Percentiles rank a stretch among this genome's conserved stretches.
phyloP scores from a whole-genome alignment of 2,329 filamentous ascomycete genomes.

The Davidsoniella eucalypti region DNA sequence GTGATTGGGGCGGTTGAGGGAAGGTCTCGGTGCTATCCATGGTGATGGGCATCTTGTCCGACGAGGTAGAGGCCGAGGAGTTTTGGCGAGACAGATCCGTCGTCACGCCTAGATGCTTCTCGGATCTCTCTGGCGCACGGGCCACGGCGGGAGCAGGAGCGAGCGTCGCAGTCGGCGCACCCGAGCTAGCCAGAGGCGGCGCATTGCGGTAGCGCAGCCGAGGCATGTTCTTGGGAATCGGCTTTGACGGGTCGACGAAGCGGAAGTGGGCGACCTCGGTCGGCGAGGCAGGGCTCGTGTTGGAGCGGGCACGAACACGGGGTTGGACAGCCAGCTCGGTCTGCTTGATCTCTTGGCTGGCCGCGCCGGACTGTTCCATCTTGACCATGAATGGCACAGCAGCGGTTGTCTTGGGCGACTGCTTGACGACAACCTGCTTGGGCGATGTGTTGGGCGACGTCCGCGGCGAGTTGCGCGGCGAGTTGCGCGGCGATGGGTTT shows the following conservation, averaged over 20 bases:
- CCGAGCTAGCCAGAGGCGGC: not conserved
- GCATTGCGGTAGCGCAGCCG: constrained; percentile 9
- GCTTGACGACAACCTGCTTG: not conserved
- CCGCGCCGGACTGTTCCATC: not conserved
- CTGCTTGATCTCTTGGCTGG: not conserved
- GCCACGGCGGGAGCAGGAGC: not conserved
- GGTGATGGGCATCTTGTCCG: constrained; percentile 4
- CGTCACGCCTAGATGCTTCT: not conserved
- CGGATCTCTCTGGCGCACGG: too few species aligned
- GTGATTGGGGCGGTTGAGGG: constrained; percentile 3
- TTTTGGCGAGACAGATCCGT: not conserved
- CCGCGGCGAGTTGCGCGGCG: not conserved
- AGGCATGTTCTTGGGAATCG: constrained; percentile 10
- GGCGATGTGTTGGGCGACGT: not conserved
- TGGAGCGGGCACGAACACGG: constrained; percentile 28
- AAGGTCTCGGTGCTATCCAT: constrained; percentile 8
- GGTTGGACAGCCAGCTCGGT: constrained; percentile 3
- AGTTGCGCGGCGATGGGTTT: not conserved
- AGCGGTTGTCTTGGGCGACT: not conserved
- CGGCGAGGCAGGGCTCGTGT: constrained; percentile 34
- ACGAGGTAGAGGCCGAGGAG: not conserved
- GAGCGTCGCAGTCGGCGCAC: not conserved
- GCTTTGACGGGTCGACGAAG: constrained; percentile 10
- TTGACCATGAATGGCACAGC: not conserved
- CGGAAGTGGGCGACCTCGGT: constrained; percentile 3